Base-by-base conservation (phyloP, 2,329 filamentous ascomycete genomes). In the Bisporella sp. region DNA sequence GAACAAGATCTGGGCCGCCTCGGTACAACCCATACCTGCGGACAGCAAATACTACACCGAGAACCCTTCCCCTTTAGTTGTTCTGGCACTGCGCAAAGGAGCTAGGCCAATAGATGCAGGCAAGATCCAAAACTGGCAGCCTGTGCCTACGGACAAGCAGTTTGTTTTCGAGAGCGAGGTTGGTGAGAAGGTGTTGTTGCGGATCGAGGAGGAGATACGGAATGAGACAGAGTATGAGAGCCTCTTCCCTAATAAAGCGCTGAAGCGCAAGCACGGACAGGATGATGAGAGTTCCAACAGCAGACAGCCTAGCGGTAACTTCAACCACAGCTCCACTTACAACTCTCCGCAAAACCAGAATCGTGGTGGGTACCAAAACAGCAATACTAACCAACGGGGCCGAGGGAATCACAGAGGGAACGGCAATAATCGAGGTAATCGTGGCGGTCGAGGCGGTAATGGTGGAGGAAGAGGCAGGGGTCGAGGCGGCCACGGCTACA, bases 1-100 rank as follows among this genome's bases (percentile, higher is more conserved):
- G 53, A 84, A 90, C 65, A 85, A 79, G 59, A 78, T 97, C 39
- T 99, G 92, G 91, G 93, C 92, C 5, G 89, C 85, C 12, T 78
- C 83, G 41, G 80, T 96, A 8, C 77, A 81, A 32, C 89, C 93
- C 1, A 76, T 91, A 0, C 82, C 84, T 0, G 71, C 80, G 12
- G 79, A 77, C 0, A 79, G 84, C 39, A 77, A 75, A 43, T 84
- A 83, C 58, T 86, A 93, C 69, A 91, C 89, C 1, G 89, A 95
- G 57, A 91, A 90, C 61, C 76, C 79, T 1, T 78, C 77, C 0
- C 90, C 91, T 0, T 78, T 89, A 8, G 84, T 97, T 8, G 88
- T 97, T 1, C 76, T 99, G 37, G 91, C 89, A 1, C 75, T 92
- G 44, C 79, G 85, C 39, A 87, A 85, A 64, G 84, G 84, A 11